phyloP scores from a whole-genome alignment of 129 eudicot genomes.

The Solidago caesia region DNA sequence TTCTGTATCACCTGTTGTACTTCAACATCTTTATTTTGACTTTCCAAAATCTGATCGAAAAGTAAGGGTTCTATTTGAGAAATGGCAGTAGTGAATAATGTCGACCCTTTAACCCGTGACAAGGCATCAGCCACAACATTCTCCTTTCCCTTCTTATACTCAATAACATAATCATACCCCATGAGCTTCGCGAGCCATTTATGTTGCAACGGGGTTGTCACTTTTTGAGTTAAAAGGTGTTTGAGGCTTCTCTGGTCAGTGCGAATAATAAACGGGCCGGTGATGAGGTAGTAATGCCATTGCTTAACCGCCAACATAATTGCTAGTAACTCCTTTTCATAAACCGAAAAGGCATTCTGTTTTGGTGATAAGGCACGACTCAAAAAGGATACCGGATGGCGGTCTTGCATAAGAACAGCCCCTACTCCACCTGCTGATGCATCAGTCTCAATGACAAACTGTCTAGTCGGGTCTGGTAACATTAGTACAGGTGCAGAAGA shows the following conservation, averaged over 20 bases:
- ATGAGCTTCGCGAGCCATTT: background rate
- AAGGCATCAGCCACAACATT: background rate
- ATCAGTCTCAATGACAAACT: background rate
- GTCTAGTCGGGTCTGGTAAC: background rate
- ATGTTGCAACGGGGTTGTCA: background rate
- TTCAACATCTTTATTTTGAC: no score
- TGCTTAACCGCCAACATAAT: background rate
- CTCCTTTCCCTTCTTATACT: background rate
- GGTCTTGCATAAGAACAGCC: background rate
- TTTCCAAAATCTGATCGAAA: no score
- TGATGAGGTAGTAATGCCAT: background rate
- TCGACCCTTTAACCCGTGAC: no score
- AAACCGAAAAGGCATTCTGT: background rate
- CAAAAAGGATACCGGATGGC: background rate
- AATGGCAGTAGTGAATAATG: no score
- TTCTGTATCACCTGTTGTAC: no score
- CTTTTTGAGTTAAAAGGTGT: background rate
- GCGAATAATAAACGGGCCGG: no score
- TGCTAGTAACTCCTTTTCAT: background rate
- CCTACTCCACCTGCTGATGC: background rate
- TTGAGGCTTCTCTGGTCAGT: no score
- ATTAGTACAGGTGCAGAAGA: background rate
- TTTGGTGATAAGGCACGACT: background rate
- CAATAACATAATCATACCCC: background rate
- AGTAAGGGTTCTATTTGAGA: no score